These are phyloP conservation scores for Boletus sp. DNA, from an alignment of 768 basidiomycete species.

Conservation along the genomic window DNA sequence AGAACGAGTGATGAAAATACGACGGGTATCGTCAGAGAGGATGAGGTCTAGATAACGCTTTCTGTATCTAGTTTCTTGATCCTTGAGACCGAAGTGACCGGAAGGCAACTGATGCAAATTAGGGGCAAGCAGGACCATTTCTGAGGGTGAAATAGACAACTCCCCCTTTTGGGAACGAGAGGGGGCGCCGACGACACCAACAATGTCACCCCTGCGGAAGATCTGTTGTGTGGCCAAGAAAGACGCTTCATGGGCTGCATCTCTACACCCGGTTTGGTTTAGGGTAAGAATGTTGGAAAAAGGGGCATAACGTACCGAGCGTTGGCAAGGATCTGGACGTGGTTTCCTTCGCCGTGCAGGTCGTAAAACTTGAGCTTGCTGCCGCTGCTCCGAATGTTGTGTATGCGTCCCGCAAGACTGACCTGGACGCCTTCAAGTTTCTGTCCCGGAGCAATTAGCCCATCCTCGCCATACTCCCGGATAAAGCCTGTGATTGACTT, in stretches of 20 bases:
- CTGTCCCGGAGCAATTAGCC: constrained; percentile 62
- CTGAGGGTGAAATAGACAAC: constrained; percentile 79
- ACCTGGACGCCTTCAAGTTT: constrained; percentile 59
- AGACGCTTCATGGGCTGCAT: constrained; percentile 55
- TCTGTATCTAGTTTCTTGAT: constrained; percentile 95
- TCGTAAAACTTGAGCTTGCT: constrained; percentile 93
- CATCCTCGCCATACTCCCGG: constrained; percentile 66
- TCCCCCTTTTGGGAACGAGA: constrained; percentile 95
- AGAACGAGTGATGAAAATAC: constrained; percentile 86
- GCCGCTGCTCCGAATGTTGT: constrained; percentile 81
- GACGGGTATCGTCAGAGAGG: constrained; percentile 84
- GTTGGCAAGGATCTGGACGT: constrained; percentile 95
- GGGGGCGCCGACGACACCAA: constrained; percentile 87
- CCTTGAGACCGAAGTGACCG: constrained; percentile 90
- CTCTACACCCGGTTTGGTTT: constrained; percentile 38
- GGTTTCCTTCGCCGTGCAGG: constrained; percentile 84
- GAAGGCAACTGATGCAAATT: constrained; percentile 96
- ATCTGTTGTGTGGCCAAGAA: constrained; percentile 76
- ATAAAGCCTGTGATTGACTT: constrained; percentile 74
- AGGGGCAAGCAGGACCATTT: constrained; percentile 87
- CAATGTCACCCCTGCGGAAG: constrained; percentile 94
- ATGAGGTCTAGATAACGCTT: constrained; percentile 99
- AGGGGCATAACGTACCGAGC: constrained; percentile 52
- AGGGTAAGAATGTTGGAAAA: neutral
- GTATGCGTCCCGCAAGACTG: constrained; percentile 84